These are phyloP conservation scores for Avena insularis DNA, from an alignment of 176 grass and related monocot species.

Conservation along the genomic window DNA sequence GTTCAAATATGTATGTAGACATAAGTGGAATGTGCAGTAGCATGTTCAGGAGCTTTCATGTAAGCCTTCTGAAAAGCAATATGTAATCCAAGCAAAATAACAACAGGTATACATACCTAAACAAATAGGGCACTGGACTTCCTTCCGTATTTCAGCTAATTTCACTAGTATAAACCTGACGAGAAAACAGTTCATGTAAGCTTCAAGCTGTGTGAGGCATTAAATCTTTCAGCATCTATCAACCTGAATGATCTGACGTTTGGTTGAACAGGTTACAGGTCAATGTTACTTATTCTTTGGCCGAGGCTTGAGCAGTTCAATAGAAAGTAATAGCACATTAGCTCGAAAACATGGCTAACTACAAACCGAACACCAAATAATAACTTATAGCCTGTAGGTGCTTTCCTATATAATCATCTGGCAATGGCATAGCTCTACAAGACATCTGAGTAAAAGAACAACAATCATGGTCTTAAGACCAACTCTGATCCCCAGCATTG, in stretches of 20 bases:
- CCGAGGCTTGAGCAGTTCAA: not conserved
- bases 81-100: not conserved
- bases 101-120: slow-evolving; percentile 53
- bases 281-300: not conserved
- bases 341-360: not conserved
- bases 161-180: slow-evolving; percentile 68
- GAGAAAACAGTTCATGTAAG: slow-evolving; percentile 41
- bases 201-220: slow-evolving; percentile 33
- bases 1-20: not conserved
- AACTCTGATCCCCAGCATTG: not conserved
- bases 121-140: slow-evolving; percentile 77
- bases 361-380: not conserved
- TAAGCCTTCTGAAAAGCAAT: slow-evolving; percentile 9
- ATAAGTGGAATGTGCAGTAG: slow-evolving; percentile 15
- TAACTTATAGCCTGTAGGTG: not conserved
- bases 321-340: slow-evolving; percentile 2
- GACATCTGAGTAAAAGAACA: not conserved
- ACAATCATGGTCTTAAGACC: not conserved
- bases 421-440: not conserved
- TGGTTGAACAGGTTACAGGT: not conserved
- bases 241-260: slow-evolving; percentile 13
- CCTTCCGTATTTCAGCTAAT: slow-evolving; percentile 69
- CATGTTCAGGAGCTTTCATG: slow-evolving; percentile 25
- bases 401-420: not conserved
- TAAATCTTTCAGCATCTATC: not conserved